Base-by-base conservation (phyloP, 139 green algal genomes). In the Closterium sp. region DNA sequence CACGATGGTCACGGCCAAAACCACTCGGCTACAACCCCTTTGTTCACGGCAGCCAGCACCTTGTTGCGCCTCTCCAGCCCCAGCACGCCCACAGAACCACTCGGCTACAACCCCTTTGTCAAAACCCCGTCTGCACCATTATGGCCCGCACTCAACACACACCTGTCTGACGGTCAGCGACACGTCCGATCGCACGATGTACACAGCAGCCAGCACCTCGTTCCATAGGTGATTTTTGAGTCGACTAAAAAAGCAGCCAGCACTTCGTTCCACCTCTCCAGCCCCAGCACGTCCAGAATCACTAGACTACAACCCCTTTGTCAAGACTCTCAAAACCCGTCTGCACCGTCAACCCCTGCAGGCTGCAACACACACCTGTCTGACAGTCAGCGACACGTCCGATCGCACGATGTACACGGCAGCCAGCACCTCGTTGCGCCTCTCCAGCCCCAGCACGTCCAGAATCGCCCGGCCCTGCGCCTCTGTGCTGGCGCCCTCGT, bases 401-500 rank as follows among this genome's bases (percentile, higher is more conserved):
- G 89, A 94, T 6, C 97, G 95, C 1, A 95, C 95, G 84, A 98
- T 96, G 93, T 98, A 99, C 35, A 99, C 86, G 1, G 95, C 94
- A 0, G 96, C 96, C 89, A 99, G 93, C 86, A 99, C 95, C 92
- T 97, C 93, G 66, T 96, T 96, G 55, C 96, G 93, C 86, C 95
- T 95, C 34, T 96, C 91, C 64, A 91, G 32, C 34, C 97, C 97
- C 33, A 99, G 95, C 3, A 95, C 95, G n/a, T 96, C 91, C 16
- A 96, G 91, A 85, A 99, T 98, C 91, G 97, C 96, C 33, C 92
- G 38, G 25, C 96, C 96, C 90, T 99, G 97, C 10, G 93, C 94
- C 94, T 98, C 97, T n/a, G 96, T 97, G 33, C 95, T 96, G 25
- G 96, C 95, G 33, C 97, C 98, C 95, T 99, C 97, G 88, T 98